Base-by-base conservation (phyloP, 176 grass and related monocot species). In the sorghum (Sorghum bicolor) region DNA sequence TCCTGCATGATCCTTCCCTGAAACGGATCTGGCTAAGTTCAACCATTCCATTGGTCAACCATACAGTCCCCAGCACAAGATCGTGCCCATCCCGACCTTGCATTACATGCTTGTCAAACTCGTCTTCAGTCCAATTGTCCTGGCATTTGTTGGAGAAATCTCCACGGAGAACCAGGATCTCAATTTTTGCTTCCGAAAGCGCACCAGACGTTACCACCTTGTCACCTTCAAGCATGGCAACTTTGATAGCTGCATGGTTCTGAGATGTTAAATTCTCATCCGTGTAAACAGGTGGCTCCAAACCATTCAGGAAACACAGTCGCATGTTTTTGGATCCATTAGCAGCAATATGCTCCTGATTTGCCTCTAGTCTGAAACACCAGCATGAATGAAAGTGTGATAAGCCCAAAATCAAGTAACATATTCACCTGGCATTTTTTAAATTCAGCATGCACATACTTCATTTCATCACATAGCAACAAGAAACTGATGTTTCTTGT, bases 1-100 rank as follows among this genome's bases (percentile, higher is more conserved):
- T 83, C 58, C 80, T 78, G 57, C 17, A 88, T 15, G 86, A 88
- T 11, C 80, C 74, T 88, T 88, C 86, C 17, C 31, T 79, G 75
- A 88, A 88, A 1, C 41, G 66, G 53, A 88, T 32, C 12, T 2
- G 25, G 14, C 74, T 14, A 2, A 88, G 22, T 32, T 75, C 20
- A 3, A 7, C 75, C 43, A 72, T 41, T 36, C 86, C 80, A 0
- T 79, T 66, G 19, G 4, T 79, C 33, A 88, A 73, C 65, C 74
- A 28, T 15, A 47, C 80, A 67, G 31, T 43, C 1, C 80, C 80
- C 5, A 88, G 7, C 16, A 88, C 75, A 10, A 78, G 81, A 22
- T 45, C 80, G 10, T 83, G 67, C 57, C 74, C 58, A 0, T 88
- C 15, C 5, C 86, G 86, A 1, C 86, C 80, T 88, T 78, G 80